Conservation (phyloP, 2,329 filamentous ascomycete species). For the Cladosporium halotolerans region DNA sequence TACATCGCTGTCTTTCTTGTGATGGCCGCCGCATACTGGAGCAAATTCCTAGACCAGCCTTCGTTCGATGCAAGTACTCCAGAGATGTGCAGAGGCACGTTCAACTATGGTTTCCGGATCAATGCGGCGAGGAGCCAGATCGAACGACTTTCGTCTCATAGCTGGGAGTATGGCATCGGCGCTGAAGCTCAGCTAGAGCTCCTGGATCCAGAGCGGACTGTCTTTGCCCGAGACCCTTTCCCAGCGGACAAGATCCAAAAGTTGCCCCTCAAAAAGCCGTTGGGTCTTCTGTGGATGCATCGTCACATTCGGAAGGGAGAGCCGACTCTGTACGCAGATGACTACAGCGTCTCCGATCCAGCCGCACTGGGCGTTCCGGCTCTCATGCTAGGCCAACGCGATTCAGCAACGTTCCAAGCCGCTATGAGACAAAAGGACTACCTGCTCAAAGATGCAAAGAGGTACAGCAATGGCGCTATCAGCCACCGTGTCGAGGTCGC, state of each 20-base stretch:
- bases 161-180: constrained; percentile 39
- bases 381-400: constrained; percentile 36
- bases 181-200: constrained; percentile 38
- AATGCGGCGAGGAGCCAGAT: constrained; percentile 26
- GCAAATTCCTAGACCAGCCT: constrained; percentile 14
- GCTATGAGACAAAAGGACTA: constrained; percentile 37
- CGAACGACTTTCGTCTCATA: constrained; percentile 30
- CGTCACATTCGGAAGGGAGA: constrained; percentile 27
- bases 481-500: constrained; percentile 39
- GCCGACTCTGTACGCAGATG: constrained; percentile 30
- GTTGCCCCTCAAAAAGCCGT: constrained; percentile 21
- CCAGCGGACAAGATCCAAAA: constrained; percentile 25
- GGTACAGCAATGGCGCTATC: constrained; percentile 43
- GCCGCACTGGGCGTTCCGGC: constrained; percentile 41
- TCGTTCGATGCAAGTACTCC: constrained; percentile 15
- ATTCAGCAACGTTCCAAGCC: constrained; percentile 31
- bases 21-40: constrained; percentile 13
- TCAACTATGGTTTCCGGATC: constrained; percentile 24
- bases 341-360: constrained; percentile 38
- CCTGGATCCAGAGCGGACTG: constrained; percentile 30
- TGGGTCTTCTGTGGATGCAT: constrained; percentile 32
- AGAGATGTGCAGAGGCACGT: constrained; percentile 20
- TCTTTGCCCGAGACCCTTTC: constrained; percentile 35
- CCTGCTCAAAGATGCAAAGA: constrained; percentile 35
- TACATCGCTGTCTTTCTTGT: constrained; percentile 14